These are phyloP conservation scores for Pulveroboletus sp. DNA, from an alignment of 768 basidiomycete genomes.

Conservation along the genomic window DNA sequence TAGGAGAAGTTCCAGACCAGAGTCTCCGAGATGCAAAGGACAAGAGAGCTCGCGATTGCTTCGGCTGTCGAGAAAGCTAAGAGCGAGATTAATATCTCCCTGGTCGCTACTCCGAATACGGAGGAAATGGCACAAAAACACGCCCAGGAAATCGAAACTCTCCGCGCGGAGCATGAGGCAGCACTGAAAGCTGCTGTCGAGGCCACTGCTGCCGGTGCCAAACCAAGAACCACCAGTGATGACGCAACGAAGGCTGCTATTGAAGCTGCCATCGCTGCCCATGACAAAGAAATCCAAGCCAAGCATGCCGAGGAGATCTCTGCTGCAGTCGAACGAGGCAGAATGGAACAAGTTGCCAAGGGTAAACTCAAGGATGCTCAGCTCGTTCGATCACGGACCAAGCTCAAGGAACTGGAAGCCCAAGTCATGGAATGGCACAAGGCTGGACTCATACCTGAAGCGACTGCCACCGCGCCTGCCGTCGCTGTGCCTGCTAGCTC, in stretches of 20 bases:
- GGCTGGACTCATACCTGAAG: slow-evolving; percentile 42
- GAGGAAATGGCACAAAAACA: slow-evolving; percentile 50
- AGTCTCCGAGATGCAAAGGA: slow-evolving; percentile 48
- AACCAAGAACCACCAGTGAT: slow-evolving; percentile 32
- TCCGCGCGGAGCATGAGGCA: slow-evolving; percentile 52
- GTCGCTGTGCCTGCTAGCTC: slow-evolving; percentile 9
- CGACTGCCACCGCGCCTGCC: slow-evolving; percentile 25
- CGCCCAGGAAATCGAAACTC: slow-evolving; percentile 51
- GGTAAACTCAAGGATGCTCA: slow-evolving; percentile 67
- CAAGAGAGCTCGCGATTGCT: slow-evolving; percentile 48
- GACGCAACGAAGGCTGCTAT: slow-evolving; percentile 43
- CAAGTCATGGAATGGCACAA: slow-evolving; percentile 56
- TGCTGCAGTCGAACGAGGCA: slow-evolving; percentile 63
- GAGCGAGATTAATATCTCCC: slow-evolving; percentile 35
- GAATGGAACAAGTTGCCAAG: slow-evolving; percentile 58
- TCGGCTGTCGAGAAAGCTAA: slow-evolving; percentile 56
- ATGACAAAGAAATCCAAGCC: slow-evolving; percentile 43
- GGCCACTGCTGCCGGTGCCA: slow-evolving; percentile 39
- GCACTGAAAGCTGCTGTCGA: slow-evolving; percentile 53
- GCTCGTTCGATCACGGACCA: slow-evolving; percentile 53
- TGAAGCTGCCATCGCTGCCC: slow-evolving; percentile 43
- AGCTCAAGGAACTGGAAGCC: slow-evolving; percentile 64
- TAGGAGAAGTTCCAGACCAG: slow-evolving; percentile 63
- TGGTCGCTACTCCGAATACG: slow-evolving; percentile 14
- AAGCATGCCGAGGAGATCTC: slow-evolving; percentile 53